Conservation (phyloP, 345 rosid genomes). For the Adansonia digitata region DNA sequence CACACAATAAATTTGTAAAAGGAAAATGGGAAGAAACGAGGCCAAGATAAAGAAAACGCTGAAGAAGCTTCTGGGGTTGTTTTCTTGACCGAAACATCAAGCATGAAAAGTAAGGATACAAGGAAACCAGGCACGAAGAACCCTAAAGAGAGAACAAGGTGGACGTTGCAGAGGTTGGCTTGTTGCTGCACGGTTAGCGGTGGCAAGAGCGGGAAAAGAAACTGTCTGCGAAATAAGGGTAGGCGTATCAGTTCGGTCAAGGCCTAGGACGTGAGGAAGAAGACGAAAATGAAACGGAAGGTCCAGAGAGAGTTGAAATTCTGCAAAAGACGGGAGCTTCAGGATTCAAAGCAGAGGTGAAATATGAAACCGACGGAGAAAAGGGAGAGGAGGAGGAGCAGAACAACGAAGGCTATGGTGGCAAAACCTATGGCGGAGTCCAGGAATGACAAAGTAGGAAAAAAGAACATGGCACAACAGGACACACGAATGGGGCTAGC, state of each 20-base stretch:
- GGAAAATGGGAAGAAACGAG: constrained; percentile 42
- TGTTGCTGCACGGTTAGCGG: constrained; percentile 10
- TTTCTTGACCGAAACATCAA: constrained; percentile 46
- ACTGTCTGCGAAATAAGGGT: constrained; percentile 29
- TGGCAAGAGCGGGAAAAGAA: not conserved
- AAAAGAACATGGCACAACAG: not conserved
- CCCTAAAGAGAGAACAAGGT: constrained; percentile 48
- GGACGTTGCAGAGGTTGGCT: constrained; percentile 37
- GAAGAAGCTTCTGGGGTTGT: constrained; percentile 29
- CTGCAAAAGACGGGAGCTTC: constrained; percentile 29
- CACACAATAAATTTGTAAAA: constrained; percentile 28
- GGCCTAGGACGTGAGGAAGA: constrained; percentile 40
- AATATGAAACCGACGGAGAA: constrained; percentile 42
- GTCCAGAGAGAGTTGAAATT: constrained; percentile 62
- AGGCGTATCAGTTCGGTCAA: constrained; percentile 36
- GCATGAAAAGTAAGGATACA: constrained; percentile 44
- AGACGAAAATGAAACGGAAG: constrained; percentile 47
- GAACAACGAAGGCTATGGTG: constrained; percentile 23
- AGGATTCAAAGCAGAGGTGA: constrained; percentile 39
- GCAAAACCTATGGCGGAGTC: constrained; percentile 33
- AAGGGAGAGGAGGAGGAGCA: constrained; percentile 38
- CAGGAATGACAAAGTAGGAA: constrained; percentile 8
- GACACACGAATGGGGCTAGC: not conserved
- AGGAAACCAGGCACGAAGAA: constrained; percentile 53
- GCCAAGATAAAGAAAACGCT: constrained; percentile 30